Evolutionary conservation across 495 filamentous ascomycete genomes (phyloP).

Genomic region (Penicillium bovifimosum): DNA sequence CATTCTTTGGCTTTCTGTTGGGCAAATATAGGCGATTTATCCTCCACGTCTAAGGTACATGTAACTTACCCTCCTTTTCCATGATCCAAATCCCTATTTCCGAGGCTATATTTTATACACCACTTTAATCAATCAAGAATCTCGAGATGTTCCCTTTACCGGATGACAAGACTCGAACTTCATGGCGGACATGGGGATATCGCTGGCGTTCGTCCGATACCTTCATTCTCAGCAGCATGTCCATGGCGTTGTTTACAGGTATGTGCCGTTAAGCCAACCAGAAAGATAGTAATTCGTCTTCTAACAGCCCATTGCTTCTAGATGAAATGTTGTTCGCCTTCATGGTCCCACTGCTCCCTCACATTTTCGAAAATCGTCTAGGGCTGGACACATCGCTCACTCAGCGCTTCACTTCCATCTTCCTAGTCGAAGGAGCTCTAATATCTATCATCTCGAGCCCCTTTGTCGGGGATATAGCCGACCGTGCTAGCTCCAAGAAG

Average conservation of each 20-base stretch:
- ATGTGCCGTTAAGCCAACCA: neutral
- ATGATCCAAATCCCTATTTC: neutral
- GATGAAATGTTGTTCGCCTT: conserved; percentile 9
- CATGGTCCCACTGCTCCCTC: conserved; percentile 25
- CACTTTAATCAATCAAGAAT: neutral
- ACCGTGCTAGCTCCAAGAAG: conserved; percentile 15
- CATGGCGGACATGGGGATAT: neutral
- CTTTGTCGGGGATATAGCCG: conserved; percentile 12
- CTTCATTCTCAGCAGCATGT: neutral
- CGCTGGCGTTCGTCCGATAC: conserved; percentile 3
- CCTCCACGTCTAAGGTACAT: neutral
- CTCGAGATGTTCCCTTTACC: neutral
- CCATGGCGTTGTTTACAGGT: neutral
- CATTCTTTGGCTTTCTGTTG: neutral
- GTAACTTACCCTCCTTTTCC: neutral
- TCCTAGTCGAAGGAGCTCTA: conserved; percentile 16
- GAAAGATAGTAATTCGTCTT: neutral
- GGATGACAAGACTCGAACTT: neutral
- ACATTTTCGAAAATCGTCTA: conserved; percentile 20
- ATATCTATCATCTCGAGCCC: conserved; percentile 14
- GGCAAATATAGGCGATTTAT: neutral
- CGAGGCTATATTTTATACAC: neutral
- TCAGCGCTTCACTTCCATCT: conserved; percentile 18
- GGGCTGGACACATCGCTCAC: conserved; percentile 12
- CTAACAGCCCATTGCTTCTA: neutral